Conservation (phyloP, 768 basidiomycete species). For the Suillus plorans region DNA sequence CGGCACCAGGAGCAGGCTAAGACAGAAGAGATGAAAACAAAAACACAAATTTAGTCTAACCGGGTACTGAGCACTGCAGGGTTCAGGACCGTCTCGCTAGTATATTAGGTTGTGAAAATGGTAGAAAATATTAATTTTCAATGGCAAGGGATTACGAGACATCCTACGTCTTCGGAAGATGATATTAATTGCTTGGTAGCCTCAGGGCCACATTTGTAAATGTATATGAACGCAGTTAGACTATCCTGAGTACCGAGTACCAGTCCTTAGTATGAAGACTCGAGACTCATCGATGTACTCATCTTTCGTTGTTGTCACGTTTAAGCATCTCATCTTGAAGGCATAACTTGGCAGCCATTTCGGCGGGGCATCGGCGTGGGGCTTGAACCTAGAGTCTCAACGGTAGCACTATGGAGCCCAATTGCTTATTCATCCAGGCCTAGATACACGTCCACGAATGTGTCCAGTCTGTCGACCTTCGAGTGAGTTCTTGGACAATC, state of each 20-base stretch:
- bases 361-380: neutral
- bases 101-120: neutral
- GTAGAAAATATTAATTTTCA: neutral
- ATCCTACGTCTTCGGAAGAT: neutral
- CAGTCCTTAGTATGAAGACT: neutral
- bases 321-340: neutral
- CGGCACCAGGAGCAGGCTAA: neutral
- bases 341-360: neutral
- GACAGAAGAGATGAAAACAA: neutral
- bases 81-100: neutral
- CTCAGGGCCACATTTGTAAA: neutral
- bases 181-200: too few relatives aligned
- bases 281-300: too few relatives aligned
- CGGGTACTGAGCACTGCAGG: neutral
- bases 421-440: neutral
- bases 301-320: neutral
- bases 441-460: neutral
- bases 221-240: neutral
- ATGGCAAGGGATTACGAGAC: neutral
- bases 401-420: neutral
- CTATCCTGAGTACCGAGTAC: neutral
- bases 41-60: neutral
- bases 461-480: neutral
- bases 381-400: neutral
- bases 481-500: neutral